Base-by-base conservation (phyloP, 2,329 filamentous ascomycete genomes). In the Aspergillus fischeri region DNA sequence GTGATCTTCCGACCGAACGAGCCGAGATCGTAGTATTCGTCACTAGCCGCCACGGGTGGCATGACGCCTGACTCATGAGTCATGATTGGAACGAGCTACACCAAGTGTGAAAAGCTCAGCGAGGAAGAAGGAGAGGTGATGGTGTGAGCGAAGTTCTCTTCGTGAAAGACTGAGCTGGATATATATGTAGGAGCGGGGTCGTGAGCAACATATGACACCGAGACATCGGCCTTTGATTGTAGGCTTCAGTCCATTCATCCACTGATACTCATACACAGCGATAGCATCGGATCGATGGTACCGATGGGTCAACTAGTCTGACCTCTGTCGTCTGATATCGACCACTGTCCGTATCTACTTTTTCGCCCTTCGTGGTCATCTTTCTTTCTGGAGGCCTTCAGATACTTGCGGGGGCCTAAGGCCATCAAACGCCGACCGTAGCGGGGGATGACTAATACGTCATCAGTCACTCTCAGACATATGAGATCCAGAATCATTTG, bases 11-110 rank as follows among this genome's bases (percentile, higher is more conserved):
- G 79, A 59, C 75, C 74, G 47, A 66, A 73, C 2, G 54, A 58
- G 5, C 72, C 73, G 3, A 75, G 65, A 53, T 75, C 49, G 44
- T 70, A 75, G 57, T 75, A 74, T 14, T 67, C 65, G 14, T 50
- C 25, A 8, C 32, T 14, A 38, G 14, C 14, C 32, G 3, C 3
- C 4, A 38, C 5, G 3, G 32, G 14, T 38, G 4, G 14, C 32
- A n/a, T 17, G 32, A 38, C 11, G 14, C 7, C 32, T 38, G 32
- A n/a, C 11, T 17, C 11, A 38, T 17, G 14, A 17, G 32, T 17
- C 32, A 38, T 38, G 32, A 3, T 38, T 1, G 2, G 2, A 2
- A 14, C 5, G 14, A 1, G 32, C 11, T 38, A 38, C 14, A n/a
- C 14, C 6, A 17, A 38, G 32, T 17, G 32, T 17, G 17, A 38